Evolutionary conservation across 2,329 filamentous ascomycete genomes (phyloP).

Genomic region (Lecanoromycetidae sp.): DNA sequence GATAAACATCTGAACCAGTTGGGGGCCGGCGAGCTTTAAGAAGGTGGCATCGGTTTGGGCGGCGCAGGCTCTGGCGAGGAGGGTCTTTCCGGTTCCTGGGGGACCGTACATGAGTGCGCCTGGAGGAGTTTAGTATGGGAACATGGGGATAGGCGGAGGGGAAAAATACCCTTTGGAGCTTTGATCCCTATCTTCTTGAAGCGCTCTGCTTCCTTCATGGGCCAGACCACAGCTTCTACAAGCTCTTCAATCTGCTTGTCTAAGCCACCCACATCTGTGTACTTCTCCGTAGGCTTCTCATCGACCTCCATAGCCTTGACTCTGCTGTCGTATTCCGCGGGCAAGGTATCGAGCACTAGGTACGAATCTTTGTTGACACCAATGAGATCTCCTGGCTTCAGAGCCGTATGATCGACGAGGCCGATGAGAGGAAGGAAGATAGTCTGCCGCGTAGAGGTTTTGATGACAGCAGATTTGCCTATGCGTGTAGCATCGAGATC

Average conservation of each 20-base stretch:
- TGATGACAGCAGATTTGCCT: slow-evolving; percentile 97
- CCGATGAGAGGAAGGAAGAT: slow-evolving; percentile 97
- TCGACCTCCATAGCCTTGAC: slow-evolving; percentile 99
- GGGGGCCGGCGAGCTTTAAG: slow-evolving; percentile 92
- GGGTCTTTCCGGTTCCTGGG: slow-evolving; percentile 79
- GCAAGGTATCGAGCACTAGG: slow-evolving; percentile 87
- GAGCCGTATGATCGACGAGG: slow-evolving; percentile 83
- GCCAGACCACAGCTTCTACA: slow-evolving; percentile 97
- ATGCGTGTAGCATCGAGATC: slow-evolving; percentile 93
- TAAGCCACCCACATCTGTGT: slow-evolving; percentile 90
- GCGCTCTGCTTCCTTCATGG: slow-evolving; percentile 97
- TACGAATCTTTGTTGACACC: slow-evolving; percentile 99
- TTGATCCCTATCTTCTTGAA: slow-evolving; percentile 99
- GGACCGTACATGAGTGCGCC: slow-evolving; percentile 97
- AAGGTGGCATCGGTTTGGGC: slow-evolving; percentile 98
- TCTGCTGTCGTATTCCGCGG: slow-evolving; percentile 94
- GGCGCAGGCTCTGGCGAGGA: slow-evolving; percentile 87
- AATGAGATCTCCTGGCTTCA: slow-evolving; percentile 93
- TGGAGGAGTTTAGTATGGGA: slow-evolving; percentile 27
- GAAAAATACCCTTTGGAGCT: slow-evolving; percentile 73
- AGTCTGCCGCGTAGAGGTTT: slow-evolving; percentile 94
- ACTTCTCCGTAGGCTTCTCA: slow-evolving; percentile 98
- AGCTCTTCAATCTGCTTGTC: slow-evolving; percentile 99
- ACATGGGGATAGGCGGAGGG: slow-evolving; percentile 17
- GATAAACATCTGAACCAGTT: slow-evolving; percentile 99